Conservation (phyloP, 2,329 filamentous ascomycete species). For the Thielaviopsis populi region DNA sequence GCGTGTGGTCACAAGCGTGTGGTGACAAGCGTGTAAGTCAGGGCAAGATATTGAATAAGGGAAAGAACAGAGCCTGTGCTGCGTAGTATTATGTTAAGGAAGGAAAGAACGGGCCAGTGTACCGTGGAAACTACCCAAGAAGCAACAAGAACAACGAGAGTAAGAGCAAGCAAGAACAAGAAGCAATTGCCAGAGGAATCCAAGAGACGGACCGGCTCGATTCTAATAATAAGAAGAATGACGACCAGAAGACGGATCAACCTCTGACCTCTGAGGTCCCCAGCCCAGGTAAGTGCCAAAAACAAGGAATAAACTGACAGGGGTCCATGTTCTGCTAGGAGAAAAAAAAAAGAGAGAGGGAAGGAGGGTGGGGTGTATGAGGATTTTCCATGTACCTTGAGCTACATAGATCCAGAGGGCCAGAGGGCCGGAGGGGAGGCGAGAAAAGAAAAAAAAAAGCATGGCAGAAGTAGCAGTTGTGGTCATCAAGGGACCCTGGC, state of each 20-base stretch:
- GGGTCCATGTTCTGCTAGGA: background rate
- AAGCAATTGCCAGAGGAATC: background rate
- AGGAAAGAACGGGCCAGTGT: background rate
- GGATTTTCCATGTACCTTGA: background rate
- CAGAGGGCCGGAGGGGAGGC: background rate
- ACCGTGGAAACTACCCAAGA: background rate
- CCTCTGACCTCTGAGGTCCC: background rate
- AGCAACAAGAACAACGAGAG: background rate
- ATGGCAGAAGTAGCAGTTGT: background rate
- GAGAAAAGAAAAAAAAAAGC: background rate
- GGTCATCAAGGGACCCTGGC: background rate
- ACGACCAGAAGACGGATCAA: background rate
- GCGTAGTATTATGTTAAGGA: background rate
- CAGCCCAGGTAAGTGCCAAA: constrained; percentile 3
- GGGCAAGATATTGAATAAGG: background rate
- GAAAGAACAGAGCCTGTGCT: background rate
- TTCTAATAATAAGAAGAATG: constrained; percentile 8
- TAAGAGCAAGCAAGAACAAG: background rate
- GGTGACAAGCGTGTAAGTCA: background rate
- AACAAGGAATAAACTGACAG: constrained; percentile 1
- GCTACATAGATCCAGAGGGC: background rate
- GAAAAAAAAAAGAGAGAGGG: no score
- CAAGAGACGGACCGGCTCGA: background rate
- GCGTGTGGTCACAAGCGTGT: background rate
- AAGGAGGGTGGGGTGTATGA: background rate